A percentile compares a stretch with the other conserved stretches of the same genome.
These are phyloP conservation scores for Vitis hybrid DNA, from an alignment of 177 flowering plant species.

Conservation along the genomic window DNA sequence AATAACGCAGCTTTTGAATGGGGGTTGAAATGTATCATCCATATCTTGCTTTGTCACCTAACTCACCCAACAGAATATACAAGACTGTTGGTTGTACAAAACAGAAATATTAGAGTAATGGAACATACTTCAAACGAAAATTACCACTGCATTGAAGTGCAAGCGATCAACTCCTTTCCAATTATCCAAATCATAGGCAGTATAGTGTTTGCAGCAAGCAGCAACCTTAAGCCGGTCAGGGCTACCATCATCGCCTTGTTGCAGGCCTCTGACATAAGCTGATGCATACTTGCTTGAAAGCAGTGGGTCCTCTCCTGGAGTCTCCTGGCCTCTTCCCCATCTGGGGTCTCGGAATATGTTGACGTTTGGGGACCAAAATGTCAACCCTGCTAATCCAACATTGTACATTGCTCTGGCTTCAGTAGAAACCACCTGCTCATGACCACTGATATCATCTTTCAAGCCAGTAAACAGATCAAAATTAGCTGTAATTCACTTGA, in stretches of 20 bases:
- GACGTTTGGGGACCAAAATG: slow-evolving; percentile 88
- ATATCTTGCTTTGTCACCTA: slow-evolving; percentile 81
- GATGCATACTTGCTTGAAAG: slow-evolving; percentile 71
- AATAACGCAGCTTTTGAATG: slow-evolving; percentile 85
- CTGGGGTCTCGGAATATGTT: slow-evolving; percentile 91
- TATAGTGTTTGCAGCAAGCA: slow-evolving; percentile 90
- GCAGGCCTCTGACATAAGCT: slow-evolving; percentile 70
- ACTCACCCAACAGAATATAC: slow-evolving; percentile 3
- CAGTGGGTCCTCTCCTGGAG: slow-evolving; percentile 86
- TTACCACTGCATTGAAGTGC: slow-evolving; percentile 79
- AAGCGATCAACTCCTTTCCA: slow-evolving; percentile 82
- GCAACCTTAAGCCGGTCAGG: slow-evolving; percentile 74
- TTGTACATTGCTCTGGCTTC: slow-evolving; percentile 98
- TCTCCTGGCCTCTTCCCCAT: slow-evolving; percentile 96
- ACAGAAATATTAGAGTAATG: not conserved
- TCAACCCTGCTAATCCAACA: slow-evolving; percentile 81
- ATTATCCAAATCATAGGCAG: slow-evolving; percentile 84
- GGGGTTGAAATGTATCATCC: slow-evolving; percentile 88
- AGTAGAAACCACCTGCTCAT: slow-evolving; percentile 74
- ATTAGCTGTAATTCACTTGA: not conserved
- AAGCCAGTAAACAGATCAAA: not conserved
- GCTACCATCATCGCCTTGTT: slow-evolving; percentile 52
- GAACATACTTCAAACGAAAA: not conserved
- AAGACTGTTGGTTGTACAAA: not conserved
- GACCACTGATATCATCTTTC: not conserved